These are phyloP conservation scores for Hanseniaspora vineae DNA, from an alignment of 805 yeast genomes.

Conservation along the genomic window DNA sequence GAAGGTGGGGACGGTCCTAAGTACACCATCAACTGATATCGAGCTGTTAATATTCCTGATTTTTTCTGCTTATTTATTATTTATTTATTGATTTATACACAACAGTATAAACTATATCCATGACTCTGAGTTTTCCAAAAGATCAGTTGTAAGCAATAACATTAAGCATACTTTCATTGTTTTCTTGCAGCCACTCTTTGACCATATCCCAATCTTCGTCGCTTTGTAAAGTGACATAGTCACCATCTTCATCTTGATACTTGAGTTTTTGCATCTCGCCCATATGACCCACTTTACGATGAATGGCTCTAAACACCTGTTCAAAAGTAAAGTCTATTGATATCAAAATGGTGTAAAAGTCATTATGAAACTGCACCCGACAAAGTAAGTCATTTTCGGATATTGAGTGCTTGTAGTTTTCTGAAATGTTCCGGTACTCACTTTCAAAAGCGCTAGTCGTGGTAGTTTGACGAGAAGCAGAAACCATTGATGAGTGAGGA, in stretches of 20 bases:
- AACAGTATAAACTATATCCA: background rate
- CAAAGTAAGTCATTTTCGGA: conserved; percentile 28
- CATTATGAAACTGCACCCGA: conserved; percentile 30
- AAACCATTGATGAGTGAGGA: background rate
- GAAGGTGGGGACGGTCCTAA: conserved; percentile 99
- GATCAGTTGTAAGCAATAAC: conserved; percentile 27
- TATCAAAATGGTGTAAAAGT: conserved; percentile 54
- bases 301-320: conserved; percentile 45
- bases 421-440: conserved; percentile 28
- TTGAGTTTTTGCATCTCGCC: conserved; percentile 45
- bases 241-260: conserved; percentile 93
- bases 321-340: conserved; percentile 37
- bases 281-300: conserved; percentile 40
- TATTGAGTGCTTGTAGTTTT: conserved; percentile 26
- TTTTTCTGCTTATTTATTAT: conserved; percentile 3
- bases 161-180: conserved; percentile 34
- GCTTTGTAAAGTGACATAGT: conserved; percentile 70
- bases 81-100: conserved; percentile 1
- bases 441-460: conserved; percentile 12
- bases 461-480: background rate
- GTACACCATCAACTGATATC: conserved; percentile 61
- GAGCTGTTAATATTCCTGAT: background rate
- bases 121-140: no score
- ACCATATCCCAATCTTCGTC: conserved; percentile 87
- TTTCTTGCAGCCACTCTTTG: conserved; percentile 48